These are phyloP conservation scores for Leptodermis oblonga DNA, from an alignment of 257 asterid species.

Conservation along the genomic window DNA sequence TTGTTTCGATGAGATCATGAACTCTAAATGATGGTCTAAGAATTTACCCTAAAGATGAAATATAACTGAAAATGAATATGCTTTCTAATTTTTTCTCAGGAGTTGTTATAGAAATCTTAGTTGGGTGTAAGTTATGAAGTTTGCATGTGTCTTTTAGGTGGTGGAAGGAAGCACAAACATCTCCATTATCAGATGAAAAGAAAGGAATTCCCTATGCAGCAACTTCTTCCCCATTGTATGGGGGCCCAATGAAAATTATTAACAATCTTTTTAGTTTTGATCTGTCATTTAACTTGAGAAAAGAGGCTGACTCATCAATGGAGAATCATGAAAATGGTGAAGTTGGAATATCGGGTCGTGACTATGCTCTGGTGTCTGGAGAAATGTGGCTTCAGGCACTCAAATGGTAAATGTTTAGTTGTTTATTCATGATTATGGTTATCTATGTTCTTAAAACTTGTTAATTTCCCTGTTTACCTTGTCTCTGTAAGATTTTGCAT, in stretches of 20 bases:
- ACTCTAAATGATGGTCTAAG: not conserved
- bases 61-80: too few species aligned
- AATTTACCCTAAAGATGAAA: not conserved
- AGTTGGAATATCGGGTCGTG: slow-evolving; percentile 66
- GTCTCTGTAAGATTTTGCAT: not conserved
- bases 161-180: slow-evolving; percentile 94
- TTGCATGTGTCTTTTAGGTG: slow-evolving; percentile 46
- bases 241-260: slow-evolving; percentile 82
- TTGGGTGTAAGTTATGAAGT: not conserved
- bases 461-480: not conserved
- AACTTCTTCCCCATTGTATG: slow-evolving; percentile 56
- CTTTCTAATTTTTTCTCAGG: too few species aligned
- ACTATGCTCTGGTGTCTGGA: slow-evolving; percentile 83
- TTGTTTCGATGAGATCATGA: not conserved
- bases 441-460: not conserved
- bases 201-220: slow-evolving; percentile 63
- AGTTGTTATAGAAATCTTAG: not conserved
- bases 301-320: slow-evolving; percentile 51
- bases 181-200: slow-evolving; percentile 42
- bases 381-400: slow-evolving; percentile 86
- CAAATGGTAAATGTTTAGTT: slow-evolving; percentile 48
- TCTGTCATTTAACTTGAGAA: slow-evolving; percentile 64
- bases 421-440: not conserved
- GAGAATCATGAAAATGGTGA: slow-evolving; percentile 52
- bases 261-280: slow-evolving; percentile 81